Conservation (phyloP, 176 grass and related monocot species). For the Neostapfia colusana region DNA sequence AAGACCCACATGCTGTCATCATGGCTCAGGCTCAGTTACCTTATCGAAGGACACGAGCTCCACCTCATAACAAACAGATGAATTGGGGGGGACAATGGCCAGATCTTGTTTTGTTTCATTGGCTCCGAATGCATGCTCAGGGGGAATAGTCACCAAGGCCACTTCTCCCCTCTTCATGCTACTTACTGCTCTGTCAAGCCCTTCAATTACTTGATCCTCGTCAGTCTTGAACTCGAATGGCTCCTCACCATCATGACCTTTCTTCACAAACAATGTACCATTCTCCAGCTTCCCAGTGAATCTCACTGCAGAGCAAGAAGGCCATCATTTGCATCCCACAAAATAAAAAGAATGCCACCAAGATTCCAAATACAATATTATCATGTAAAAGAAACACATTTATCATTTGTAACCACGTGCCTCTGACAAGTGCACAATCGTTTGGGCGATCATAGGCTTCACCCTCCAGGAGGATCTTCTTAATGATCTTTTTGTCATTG, state of each 20-base stretch:
- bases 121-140: slow-evolving; percentile 60
- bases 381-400: slow-evolving; percentile 11
- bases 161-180: slow-evolving; percentile 86
- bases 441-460: slow-evolving; percentile 72
- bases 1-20: neutral
- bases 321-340: neutral
- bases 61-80: slow-evolving; percentile 60
- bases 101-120: slow-evolving; percentile 66
- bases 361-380: neutral
- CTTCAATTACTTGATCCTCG: slow-evolving; percentile 83
- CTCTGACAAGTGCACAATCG: slow-evolving; percentile 65
- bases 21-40: slow-evolving; percentile 37
- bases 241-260: slow-evolving; percentile 72
- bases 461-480: slow-evolving; percentile 73
- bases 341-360: neutral
- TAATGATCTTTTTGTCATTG: slow-evolving; percentile 66
- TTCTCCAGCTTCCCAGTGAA: slow-evolving; percentile 73
- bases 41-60: slow-evolving; percentile 82
- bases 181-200: slow-evolving; percentile 70
- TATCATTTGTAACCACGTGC: slow-evolving; percentile 28
- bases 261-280: slow-evolving; percentile 74
- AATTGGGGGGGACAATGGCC: slow-evolving; percentile 54
- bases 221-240: slow-evolving; percentile 80
- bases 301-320: slow-evolving; percentile 51
- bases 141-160: slow-evolving; percentile 61